These are phyloP conservation scores for Saksenaea oblongispora DNA, from an alignment of 371 early-diverging fungal species.

Conservation along the genomic window DNA sequence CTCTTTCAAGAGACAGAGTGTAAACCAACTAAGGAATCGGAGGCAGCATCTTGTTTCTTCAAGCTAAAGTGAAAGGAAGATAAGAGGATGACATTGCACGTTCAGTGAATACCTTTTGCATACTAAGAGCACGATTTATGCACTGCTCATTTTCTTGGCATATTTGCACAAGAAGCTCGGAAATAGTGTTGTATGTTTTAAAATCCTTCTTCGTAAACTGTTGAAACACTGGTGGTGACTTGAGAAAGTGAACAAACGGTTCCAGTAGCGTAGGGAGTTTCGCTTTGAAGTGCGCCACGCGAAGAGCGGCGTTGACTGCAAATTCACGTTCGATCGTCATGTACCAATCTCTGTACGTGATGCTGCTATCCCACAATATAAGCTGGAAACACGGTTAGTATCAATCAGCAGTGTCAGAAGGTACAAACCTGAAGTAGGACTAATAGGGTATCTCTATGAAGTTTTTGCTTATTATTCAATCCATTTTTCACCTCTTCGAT, in stretches of 20 bases:
- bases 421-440: constrained; percentile 38
- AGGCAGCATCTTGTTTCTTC: constrained; percentile 45
- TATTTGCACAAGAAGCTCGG: constrained; percentile 37
- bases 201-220: constrained; percentile 54
- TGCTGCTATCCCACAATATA: constrained; percentile 42
- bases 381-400: constrained; percentile 17
- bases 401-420: background rate
- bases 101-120: constrained; percentile 33
- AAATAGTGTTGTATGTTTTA: constrained; percentile 37
- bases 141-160: constrained; percentile 33
- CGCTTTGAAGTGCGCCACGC: constrained; percentile 34
- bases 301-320: constrained; percentile 13
- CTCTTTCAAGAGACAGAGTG: constrained; percentile 31
- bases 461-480: constrained; percentile 14
- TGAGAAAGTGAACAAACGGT: constrained; percentile 34
- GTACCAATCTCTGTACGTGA: constrained; percentile 37
- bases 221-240: constrained; percentile 31
- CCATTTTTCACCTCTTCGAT: constrained; percentile 44
- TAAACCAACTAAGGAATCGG: constrained; percentile 53
- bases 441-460: constrained; percentile 48
- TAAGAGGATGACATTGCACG: background rate
- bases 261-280: constrained; percentile 30
- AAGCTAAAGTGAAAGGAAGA: constrained; percentile 23
- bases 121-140: constrained; percentile 29
- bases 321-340: constrained; percentile 29